A percentile compares a stretch with the other conserved stretches of the same genome.
Conservation (phyloP, 352 stramenopile species). For the Globisporangium parvum region DNA sequence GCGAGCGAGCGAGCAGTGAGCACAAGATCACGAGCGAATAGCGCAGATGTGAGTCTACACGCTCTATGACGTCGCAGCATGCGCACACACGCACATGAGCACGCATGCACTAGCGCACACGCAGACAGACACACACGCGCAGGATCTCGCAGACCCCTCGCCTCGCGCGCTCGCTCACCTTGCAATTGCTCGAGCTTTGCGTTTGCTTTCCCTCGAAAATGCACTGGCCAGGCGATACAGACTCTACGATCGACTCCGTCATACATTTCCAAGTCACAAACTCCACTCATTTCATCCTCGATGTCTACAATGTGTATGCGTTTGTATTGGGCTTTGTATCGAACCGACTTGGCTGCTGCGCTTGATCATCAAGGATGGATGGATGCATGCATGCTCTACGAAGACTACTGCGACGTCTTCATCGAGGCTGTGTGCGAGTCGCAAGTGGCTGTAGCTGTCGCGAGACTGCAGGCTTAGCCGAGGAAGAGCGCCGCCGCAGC, state of each 20-base stretch:
- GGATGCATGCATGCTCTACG: no score
- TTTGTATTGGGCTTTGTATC: no score
- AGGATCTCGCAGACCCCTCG: not conserved
- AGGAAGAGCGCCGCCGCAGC: conserved; percentile 16
- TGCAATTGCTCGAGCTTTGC: conserved; percentile 4
- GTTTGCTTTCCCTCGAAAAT: conserved; percentile 11
- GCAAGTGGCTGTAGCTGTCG: not conserved
- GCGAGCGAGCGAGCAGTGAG: no score
- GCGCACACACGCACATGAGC: no score
- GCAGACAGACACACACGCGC: not conserved
- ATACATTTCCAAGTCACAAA: no score
- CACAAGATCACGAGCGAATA: no score
- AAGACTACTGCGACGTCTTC: no score
- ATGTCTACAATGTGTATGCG: no score
- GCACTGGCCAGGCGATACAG: conserved; percentile 7
- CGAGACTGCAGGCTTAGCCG: conserved; percentile 6
- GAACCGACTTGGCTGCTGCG: no score
- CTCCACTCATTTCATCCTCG: no score
- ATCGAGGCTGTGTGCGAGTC: not conserved
- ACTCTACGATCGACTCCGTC: not conserved
- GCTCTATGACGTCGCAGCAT: not conserved
- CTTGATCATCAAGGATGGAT: no score
- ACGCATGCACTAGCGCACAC: no score
- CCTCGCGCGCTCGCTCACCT: conserved; percentile 4
- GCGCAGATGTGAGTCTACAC: not conserved